phyloP scores from a whole-genome alignment of 305 asterid species.

The Striga hermonthica region DNA sequence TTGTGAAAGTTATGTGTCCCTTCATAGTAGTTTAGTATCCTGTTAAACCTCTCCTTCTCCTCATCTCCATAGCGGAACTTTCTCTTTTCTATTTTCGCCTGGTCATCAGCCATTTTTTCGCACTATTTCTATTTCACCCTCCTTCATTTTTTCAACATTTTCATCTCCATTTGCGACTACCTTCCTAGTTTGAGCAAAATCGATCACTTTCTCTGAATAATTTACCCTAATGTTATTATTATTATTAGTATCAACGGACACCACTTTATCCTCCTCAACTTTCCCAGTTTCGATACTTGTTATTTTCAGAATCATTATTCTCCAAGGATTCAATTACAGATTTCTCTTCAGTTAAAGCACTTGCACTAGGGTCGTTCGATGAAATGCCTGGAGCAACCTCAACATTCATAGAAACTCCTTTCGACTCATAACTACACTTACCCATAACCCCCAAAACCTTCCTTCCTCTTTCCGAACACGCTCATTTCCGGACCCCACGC shows the following conservation, averaged over 20 bases:
- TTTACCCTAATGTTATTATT: too few relatives aligned
- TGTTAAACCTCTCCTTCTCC: conserved; percentile 72
- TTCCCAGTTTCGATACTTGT: conserved; percentile 20
- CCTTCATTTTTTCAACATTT: conserved; percentile 31
- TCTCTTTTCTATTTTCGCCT: conserved; percentile 31
- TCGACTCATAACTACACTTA: conserved; percentile 40
- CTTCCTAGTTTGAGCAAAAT: conserved; percentile 6
- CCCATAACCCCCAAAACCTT: conserved; percentile 76
- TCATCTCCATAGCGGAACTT: conserved; percentile 57
- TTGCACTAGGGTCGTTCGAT: conserved; percentile 30
- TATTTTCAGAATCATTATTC: conserved; percentile 21
- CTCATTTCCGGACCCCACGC: conserved; percentile 70
- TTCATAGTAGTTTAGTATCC: conserved; percentile 62
- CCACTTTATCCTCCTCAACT: conserved; percentile 24
- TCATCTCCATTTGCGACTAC: conserved; percentile 23
- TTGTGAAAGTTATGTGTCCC: conserved; percentile 94
- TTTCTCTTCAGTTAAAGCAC: conserved; percentile 29
- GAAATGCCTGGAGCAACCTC: conserved; percentile 44
- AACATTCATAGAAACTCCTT: conserved; percentile 25
- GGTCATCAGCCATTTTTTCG: conserved; percentile 27
- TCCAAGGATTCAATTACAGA: conserved; percentile 21
- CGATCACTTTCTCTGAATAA: conserved; percentile 27
- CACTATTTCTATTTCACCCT: conserved; percentile 30
- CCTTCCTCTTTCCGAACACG: conserved; percentile 88
- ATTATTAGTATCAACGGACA: too few relatives aligned